A percentile compares a stretch with the other conserved stretches of the same genome.
phyloP scores from a whole-genome alignment of 129 eudicot species.

The Sambucus nigra region DNA sequence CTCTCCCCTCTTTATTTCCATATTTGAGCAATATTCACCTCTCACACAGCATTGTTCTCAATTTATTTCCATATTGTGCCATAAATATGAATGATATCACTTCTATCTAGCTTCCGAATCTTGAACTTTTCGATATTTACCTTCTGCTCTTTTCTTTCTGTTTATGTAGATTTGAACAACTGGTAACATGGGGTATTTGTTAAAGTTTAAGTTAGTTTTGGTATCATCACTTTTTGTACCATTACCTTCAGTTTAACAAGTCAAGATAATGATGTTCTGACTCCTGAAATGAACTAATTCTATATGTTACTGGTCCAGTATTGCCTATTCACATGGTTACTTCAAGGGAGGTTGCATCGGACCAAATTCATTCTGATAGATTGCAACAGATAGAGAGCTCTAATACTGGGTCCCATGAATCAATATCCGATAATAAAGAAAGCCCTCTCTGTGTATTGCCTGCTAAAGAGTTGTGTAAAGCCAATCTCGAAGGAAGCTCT shows the following conservation, averaged over 20 bases:
- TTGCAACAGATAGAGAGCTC: slow-evolving; percentile 21
- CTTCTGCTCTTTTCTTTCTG: slow-evolving; percentile 2
- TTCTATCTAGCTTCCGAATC: neutral
- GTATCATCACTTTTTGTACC: slow-evolving; percentile 4
- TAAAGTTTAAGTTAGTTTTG: slow-evolving; percentile 7
- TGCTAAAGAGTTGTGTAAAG: slow-evolving; percentile 4
- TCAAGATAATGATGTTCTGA: slow-evolving; percentile 12
- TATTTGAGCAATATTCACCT: no score
- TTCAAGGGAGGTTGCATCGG: slow-evolving; percentile 13
- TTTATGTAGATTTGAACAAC: neutral
- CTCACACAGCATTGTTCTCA: no score
- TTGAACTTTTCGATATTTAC: neutral
- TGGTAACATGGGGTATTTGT: slow-evolving; percentile 4
- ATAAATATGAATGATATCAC: neutral
- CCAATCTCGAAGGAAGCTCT: slow-evolving; percentile 1
- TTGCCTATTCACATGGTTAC: slow-evolving; percentile 23
- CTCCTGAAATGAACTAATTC: slow-evolving; percentile 15
- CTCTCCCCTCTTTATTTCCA: no score
- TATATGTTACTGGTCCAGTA: slow-evolving; percentile 4
- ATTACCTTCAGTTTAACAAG: slow-evolving; percentile 1
- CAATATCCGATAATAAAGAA: slow-evolving; percentile 6
- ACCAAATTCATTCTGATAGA: slow-evolving; percentile 16
- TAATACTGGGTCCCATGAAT: slow-evolving; percentile 20
- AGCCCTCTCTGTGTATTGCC: slow-evolving; percentile 5
- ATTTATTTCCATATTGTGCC: neutral